phyloP scores from a whole-genome alignment of 2,329 filamentous ascomycete genomes.

The Elsinoe necatrix region DNA sequence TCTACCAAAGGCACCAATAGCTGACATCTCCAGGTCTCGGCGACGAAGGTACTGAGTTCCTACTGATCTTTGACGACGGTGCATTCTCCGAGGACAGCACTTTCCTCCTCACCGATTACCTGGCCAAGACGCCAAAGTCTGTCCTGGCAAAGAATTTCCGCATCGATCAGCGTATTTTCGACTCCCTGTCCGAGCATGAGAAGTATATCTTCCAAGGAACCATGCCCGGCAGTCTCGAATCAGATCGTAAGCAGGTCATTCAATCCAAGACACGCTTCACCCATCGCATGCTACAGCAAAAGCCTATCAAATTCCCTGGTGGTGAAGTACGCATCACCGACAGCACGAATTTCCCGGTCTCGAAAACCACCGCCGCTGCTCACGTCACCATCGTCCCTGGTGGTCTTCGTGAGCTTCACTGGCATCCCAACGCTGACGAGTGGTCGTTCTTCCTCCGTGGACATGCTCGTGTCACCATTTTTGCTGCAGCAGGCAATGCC shows the following conservation, averaged over 20 bases:
- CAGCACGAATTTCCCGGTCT: conserved; percentile 66
- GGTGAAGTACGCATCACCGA: conserved; percentile 67
- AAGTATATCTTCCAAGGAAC: conserved; percentile 73
- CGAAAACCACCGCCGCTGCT: conserved; percentile 63
- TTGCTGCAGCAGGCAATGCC: conserved; percentile 58
- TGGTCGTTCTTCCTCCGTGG: conserved; percentile 64
- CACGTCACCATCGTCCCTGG: conserved; percentile 63
- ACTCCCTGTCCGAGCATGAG: conserved; percentile 55
- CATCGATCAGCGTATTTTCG: conserved; percentile 60
- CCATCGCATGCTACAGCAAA: conserved; percentile 62
- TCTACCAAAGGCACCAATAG: conserved; percentile 51
- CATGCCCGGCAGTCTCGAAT: conserved; percentile 53
- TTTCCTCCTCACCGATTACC: conserved; percentile 65
- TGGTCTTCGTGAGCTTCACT: conserved; percentile 71
- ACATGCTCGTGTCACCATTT: conserved; percentile 64
- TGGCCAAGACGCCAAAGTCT: conserved; percentile 59
- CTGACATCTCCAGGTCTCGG: conserved; percentile 44
- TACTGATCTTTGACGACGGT: conserved; percentile 55
- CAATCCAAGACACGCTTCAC: conserved; percentile 61
- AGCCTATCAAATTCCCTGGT: conserved; percentile 56
- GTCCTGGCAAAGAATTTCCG: conserved; percentile 70
- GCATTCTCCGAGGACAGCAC: conserved; percentile 57
- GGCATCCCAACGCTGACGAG: conserved; percentile 55
- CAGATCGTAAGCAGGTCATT: conserved; percentile 57
- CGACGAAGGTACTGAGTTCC: conserved; percentile 52